phyloP scores from a whole-genome alignment of 805 yeast species.

The Saccharomycopsis capsularis region DNA sequence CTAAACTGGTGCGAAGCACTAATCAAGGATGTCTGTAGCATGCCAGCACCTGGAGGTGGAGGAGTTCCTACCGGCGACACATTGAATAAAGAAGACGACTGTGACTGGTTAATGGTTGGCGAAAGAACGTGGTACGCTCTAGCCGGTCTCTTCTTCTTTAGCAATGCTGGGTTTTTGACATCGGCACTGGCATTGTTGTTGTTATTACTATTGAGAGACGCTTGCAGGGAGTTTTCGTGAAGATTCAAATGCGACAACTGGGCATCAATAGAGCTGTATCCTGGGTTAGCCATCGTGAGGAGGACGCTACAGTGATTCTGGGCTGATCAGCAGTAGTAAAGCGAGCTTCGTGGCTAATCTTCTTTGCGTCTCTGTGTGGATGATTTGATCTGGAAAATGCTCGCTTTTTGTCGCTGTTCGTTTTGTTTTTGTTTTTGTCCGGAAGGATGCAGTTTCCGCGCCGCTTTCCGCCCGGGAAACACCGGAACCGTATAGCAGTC shows the following conservation, averaged over 20 bases:
- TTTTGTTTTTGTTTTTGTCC: no score
- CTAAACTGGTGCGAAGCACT: neutral
- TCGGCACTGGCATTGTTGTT: no score
- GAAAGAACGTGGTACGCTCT: conserved; percentile 16
- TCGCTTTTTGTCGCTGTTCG: no score
- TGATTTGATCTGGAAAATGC: no score
- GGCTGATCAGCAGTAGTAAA: no score
- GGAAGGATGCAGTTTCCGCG: no score
- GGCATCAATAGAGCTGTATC: conserved; percentile 6
- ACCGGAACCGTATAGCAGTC: no score
- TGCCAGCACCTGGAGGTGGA: neutral
- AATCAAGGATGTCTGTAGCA: neutral
- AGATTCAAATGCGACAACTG: conserved; percentile 6
- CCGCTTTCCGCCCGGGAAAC: no score
- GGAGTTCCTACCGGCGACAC: neutral
- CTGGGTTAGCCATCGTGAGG: conserved; percentile 1
- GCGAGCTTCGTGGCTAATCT: no score
- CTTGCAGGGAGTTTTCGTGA: neutral
- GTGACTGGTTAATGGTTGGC: conserved; percentile 4
- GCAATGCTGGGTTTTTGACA: neutral
- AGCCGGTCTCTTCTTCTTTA: conserved; percentile 15
- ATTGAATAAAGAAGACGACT: neutral
- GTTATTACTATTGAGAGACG: no score
- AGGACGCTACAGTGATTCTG: no score
- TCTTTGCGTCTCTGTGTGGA: no score